Base-by-base conservation (phyloP, 2,329 filamentous ascomycete genomes). In the Balansia obtecta region DNA sequence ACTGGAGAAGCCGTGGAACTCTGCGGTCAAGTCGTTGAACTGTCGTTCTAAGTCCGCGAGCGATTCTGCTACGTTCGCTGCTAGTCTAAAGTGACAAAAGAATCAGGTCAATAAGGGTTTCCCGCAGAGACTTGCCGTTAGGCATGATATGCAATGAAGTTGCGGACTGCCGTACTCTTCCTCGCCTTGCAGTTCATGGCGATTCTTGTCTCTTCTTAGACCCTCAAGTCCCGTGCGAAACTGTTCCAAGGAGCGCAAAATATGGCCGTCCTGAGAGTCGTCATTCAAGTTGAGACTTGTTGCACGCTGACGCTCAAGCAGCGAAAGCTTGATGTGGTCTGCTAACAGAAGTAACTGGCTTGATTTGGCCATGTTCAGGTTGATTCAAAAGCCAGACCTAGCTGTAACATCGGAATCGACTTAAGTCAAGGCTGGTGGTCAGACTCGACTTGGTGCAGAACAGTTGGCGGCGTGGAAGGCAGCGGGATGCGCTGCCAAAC, bases 311-410 rank as follows among this genome's bases (percentile, higher is more conserved):
- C 91, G 83, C 72, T 97, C 93, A 27, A 97, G 82, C 15, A 98
- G 77, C 13, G 90, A 95, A 54, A 97, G 80, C 70, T 97, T 96
- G 75, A 97, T 87, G 69, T 97, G 91, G 71, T 98, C 93, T 61
- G 90, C 88, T 52, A 97, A 81, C 49, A 97, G 84, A 65, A 90
- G 88, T 58, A 97, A 83, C 68, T 96, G 90, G 62, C 81, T 82
- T 39, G 77, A 69, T 58, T 76, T 82, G 40, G 65, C 63, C 66
- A 68, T 68, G 51, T 50, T 49, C 53, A 52, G 4, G 20, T 32
- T 48, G 20, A 10, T 15, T 37, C 39, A 39, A 38, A 34, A n/a
- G 46, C 10, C 15, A 13, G n/a, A 22, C 16, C 42, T 13, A 32
- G 42, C 27, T 32, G 18, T n/a, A 3, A 15, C 11, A 41, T 41